Percentiles rank a stretch among this genome's conserved stretches.
Conservation (phyloP, 2,329 filamentous ascomycete species). For the Colletotrichum sp. region DNA sequence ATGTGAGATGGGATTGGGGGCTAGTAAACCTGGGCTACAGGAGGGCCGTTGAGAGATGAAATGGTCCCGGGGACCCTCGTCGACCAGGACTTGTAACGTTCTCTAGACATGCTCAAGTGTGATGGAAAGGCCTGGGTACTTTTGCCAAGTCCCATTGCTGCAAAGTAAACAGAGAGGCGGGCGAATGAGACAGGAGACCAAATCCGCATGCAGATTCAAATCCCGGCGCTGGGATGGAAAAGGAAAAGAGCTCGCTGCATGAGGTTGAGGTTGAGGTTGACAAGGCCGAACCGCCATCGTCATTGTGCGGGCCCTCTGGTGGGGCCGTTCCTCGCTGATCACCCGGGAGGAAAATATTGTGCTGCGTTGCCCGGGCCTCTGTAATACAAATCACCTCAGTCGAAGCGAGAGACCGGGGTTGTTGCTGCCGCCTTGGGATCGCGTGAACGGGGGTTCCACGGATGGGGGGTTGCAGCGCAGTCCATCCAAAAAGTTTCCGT, state of each 20-base stretch:
- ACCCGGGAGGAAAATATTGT: neutral
- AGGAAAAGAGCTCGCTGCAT: neutral
- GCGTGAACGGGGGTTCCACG: neutral
- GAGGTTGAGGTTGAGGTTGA: conserved; percentile 3
- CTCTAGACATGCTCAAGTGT: neutral
- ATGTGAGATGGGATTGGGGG: neutral
- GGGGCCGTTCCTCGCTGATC: conserved; percentile 7
- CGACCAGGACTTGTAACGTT: neutral
- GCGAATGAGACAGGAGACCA: neutral
- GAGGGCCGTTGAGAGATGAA: neutral
- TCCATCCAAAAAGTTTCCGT: neutral
- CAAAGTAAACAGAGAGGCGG: neutral
- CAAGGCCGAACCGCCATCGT: neutral
- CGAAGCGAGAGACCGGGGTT: neutral
- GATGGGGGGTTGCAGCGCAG: conserved; percentile 5
- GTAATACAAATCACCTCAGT: conserved; percentile 8
- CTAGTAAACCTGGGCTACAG: neutral
- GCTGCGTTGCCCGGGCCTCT: neutral
- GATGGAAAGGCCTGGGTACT: neutral
- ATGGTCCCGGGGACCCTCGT: neutral
- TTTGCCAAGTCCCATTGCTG: neutral
- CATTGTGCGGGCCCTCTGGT: conserved; percentile 3
- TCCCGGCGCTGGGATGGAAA: neutral
- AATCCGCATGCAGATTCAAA: neutral
- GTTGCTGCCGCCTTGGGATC: neutral